Evolutionary conservation across 2,329 filamentous ascomycete genomes (phyloP).

Genomic region (Stromatinia cepivora): DNA sequence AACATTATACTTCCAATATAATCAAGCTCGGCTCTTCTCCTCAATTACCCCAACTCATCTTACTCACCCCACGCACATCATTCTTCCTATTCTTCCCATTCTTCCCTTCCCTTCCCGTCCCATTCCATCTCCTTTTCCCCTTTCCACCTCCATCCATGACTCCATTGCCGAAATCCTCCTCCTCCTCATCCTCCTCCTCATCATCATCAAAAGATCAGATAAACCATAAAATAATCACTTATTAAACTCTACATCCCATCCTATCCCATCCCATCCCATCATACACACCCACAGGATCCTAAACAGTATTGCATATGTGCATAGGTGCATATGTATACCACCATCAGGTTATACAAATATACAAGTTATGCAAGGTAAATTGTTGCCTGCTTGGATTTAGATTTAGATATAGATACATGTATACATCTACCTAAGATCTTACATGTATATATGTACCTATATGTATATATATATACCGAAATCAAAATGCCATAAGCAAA

Average conservation of each 20-base stretch:
- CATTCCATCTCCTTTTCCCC: not conserved
- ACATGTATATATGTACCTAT: not conserved
- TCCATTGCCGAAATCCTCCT: not conserved
- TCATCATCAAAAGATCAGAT: too few relatives aligned
- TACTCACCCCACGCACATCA: not conserved
- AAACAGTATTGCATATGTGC: too few relatives aligned
- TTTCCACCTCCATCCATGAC: not conserved
- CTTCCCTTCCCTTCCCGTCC: not conserved
- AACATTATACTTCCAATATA: not conserved
- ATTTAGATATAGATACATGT: not conserved
- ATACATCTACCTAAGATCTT: not conserved
- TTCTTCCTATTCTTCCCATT: too few relatives aligned
- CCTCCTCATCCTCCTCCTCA: not conserved
- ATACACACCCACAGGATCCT: not conserved
- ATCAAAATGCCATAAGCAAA: too few relatives aligned
- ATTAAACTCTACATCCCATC: too few relatives aligned
- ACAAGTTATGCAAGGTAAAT: too few relatives aligned
- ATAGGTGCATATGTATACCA: too few relatives aligned
- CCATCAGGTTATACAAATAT: too few relatives aligned
- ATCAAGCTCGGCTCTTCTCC: too few relatives aligned
- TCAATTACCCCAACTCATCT: not conserved
- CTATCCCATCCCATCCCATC: not conserved
- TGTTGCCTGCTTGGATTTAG: too few relatives aligned
- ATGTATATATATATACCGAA: not conserved
- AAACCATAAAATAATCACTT: not conserved